Evolutionary conservation across 1,139 yeast genomes (phyloP).

Genomic region (Starmera stellimalicola): DNA sequence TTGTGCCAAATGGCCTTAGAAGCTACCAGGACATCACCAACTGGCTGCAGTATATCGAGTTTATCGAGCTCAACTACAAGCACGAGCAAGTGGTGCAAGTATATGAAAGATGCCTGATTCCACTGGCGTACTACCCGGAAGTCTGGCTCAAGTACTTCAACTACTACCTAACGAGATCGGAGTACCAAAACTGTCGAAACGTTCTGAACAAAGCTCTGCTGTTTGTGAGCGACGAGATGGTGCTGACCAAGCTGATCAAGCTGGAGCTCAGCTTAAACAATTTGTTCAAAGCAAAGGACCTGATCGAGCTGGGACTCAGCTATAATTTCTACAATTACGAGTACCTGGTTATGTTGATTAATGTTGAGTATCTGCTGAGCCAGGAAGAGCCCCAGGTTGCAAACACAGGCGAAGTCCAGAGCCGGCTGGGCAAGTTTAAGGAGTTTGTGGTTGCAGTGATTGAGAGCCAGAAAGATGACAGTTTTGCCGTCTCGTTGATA

Average conservation of each 20-base stretch:
- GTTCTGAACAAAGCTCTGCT: constrained; percentile 27
- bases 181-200: constrained; percentile 28
- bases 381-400: no score
- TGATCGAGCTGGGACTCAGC: constrained; percentile 22
- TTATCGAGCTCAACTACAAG: constrained; percentile 33
- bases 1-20: constrained; percentile 30
- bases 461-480: background rate
- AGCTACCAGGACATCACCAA: constrained; percentile 37
- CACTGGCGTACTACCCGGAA: constrained; percentile 41
- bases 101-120: constrained; percentile 50
- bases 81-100: constrained; percentile 27
- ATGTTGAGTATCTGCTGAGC: constrained; percentile 9
- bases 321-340: constrained; percentile 23
- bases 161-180: constrained; percentile 26
- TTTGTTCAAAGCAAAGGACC: constrained; percentile 29
- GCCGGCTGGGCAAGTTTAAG: constrained; percentile 1
- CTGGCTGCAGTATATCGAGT: constrained; percentile 58
- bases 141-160: constrained; percentile 60
- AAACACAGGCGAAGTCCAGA: no score
- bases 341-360: constrained; percentile 24
- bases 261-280: constrained; percentile 27
- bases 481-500: constrained; percentile 3
- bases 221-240: constrained; percentile 11
- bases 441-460: constrained; percentile 16
- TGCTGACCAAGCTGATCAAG: constrained; percentile 24